Conservation (phyloP, 495 filamentous ascomycete genomes). For the Podospora pseudopauciseta region DNA sequence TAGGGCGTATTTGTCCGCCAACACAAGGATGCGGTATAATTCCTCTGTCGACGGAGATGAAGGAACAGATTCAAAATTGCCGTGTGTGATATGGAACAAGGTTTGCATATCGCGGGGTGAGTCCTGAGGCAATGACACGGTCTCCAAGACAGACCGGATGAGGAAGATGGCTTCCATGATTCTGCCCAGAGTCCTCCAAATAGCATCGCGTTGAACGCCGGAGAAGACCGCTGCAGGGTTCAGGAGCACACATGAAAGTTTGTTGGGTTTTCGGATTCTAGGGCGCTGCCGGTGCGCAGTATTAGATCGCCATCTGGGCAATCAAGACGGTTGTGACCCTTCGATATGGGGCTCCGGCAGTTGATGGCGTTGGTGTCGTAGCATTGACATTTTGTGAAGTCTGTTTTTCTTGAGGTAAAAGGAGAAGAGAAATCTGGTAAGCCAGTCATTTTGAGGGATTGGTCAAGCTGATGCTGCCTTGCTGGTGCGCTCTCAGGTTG, state of each 20-base stretch:
- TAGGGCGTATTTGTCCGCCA: neutral
- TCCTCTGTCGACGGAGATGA: neutral
- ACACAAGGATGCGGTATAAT: neutral
- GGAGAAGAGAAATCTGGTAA: neutral
- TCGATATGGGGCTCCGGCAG: neutral
- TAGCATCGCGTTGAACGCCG: neutral
- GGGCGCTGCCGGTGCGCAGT: neutral
- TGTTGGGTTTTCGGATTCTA: neutral
- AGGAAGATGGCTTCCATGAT: neutral
- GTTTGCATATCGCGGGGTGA: neutral
- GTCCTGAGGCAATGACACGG: neutral
- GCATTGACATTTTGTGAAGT: neutral
- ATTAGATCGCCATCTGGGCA: constrained; percentile 3
- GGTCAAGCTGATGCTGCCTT: neutral
- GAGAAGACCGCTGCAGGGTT: neutral
- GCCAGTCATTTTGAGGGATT: neutral
- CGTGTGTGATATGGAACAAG: neutral
- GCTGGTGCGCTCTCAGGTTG: neutral
- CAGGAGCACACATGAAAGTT: neutral
- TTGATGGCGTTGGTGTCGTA: neutral
- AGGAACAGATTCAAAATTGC: neutral
- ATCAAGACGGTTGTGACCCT: neutral
- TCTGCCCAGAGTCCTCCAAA: neutral
- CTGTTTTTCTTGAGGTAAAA: neutral
- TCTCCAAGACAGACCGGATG: neutral